Evolutionary conservation across 75 land plant genomes (phyloP), one percentile per base, ranked within the genome.

Genomic region (Pinus taeda): DNA sequence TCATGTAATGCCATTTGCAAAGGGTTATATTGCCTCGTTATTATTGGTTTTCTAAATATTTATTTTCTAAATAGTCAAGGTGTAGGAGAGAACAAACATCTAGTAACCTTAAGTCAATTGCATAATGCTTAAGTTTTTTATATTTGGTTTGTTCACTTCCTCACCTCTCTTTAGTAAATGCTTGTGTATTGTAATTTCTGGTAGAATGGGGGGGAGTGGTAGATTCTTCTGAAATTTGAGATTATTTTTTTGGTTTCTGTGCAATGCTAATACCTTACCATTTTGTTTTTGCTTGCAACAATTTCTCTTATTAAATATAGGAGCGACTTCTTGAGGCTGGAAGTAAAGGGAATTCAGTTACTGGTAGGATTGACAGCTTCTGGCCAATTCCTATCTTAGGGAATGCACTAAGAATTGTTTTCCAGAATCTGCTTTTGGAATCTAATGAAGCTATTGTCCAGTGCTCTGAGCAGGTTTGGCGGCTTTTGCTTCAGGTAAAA

Each of bases 381-480:
- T 97, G 99, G 99, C 91, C 93, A 65, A 81, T 89, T 65, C 89
- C 89, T 77, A 97, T 95, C 59, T 74, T 97, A 76, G 93, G 93
- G 60, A 95, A 97, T 78, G 88, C 96, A 6, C 74, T 97, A 39
- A 82, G 98, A 39, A 86, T 97, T 76, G 98, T 95, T 42, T 97
- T 88, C 74, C 99, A 97, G 76, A 97, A 97, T 71, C 78, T 97
- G 88, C 85, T 97, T 60, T 77, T 97, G 59, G 99, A 97, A 78
- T 80, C 99, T 62, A 85, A 95, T 83, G 91, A 91, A 49, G 85
- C 84, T 39, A 95, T 95, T 77, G 57, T 95, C 70, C 80, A 81
- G 15, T 95, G 92, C 77, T 94, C 99, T 6, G 91, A 92, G 78
- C 89, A 93, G 57, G 99, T 97, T 58, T 97, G 99, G 99, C 85